Evolutionary conservation across 1,284 basidiomycete species (phyloP), one percentile per base, ranked within the genome.

Genomic region (Cryptococcus neoformans): DNA sequence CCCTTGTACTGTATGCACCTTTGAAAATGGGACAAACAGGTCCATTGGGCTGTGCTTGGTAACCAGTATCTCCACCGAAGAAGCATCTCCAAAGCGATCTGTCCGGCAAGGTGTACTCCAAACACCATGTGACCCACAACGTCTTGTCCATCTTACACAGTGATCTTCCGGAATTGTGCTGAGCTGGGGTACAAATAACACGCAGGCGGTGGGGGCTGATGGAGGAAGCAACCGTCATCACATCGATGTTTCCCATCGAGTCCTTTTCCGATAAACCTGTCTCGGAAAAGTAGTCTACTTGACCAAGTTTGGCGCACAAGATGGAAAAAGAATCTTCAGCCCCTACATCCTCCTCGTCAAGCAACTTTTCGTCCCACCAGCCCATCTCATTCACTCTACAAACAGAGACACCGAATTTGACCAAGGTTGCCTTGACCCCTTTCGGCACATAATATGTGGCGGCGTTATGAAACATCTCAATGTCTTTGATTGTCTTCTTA

Each of bases 51-150:
- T 21, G 35, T 37, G 63, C 65, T 36, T 59, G 55, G 40, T 60
- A 66, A 0, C 67, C 68, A 16, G 66, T 68, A 53, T 68, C 68
- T 21, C 54, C 55, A 6, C 56, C 56, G 39, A 58, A 58, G 53
- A 51, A 60, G 7, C 54, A 52, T 38, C 47, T 46, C 40, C 39
- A 60, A 9, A 16, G 6, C 36, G 44, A 4, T 6, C 48, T 35
- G 14, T 35, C 16, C 10, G 50, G 53, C 38, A 54, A 40, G 6
- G 21, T 17, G 11, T 40, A 53, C n/a, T 55, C 50, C 4, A 63
- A 14, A 4, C 42, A 42, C 59, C 62, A 65, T 6, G 50, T 57
- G 6, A 48, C 49, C 58, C 57, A 59, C 6, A 57, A 48, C 34
- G 59, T 59, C 44, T 39, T 48, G 39, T 54, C 53, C 42, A 56